These are phyloP conservation scores for Kwoniella botswanensis DNA, from an alignment of 768 basidiomycete species.

Conservation along the genomic window DNA sequence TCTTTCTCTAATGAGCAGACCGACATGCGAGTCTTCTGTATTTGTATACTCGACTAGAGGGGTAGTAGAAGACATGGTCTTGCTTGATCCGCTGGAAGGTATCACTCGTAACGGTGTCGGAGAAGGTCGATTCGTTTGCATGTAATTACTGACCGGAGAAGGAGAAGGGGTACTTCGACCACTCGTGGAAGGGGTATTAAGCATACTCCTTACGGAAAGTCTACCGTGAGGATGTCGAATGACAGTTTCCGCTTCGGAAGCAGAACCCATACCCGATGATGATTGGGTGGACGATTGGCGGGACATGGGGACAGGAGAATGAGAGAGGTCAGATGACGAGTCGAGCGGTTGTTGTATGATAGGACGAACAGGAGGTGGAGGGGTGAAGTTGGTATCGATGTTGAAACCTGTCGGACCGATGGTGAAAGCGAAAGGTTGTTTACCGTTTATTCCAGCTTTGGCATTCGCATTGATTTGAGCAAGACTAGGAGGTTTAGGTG, in stretches of 20 bases:
- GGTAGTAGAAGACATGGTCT: slow-evolving; percentile 2
- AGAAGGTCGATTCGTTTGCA: not conserved
- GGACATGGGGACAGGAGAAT: slow-evolving; percentile 11
- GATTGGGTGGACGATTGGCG: slow-evolving; percentile 15
- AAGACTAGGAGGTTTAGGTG: not conserved
- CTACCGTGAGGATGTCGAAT: slow-evolving; percentile 5
- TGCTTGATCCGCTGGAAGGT: not conserved
- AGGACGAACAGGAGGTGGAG: not conserved
- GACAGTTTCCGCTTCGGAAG: slow-evolving; percentile 24
- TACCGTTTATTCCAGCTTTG: not conserved
- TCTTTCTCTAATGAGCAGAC: slow-evolving; percentile 33
- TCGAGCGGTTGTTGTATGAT: not conserved
- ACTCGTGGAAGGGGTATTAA: slow-evolving; percentile 1
- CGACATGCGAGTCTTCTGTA: slow-evolving; percentile 30
- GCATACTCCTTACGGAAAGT: not conserved
- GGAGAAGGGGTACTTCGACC: not conserved
- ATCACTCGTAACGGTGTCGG: not conserved
- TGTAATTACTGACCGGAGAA: not conserved
- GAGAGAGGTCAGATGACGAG: slow-evolving; percentile 15
- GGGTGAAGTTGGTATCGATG: slow-evolving; percentile 11
- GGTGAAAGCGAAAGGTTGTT: slow-evolving; percentile 23
- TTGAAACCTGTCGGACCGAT: slow-evolving; percentile 31
- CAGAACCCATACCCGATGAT: slow-evolving; percentile 16
- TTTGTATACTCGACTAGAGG: not conserved
- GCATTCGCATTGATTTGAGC: not conserved